A percentile compares a stretch with the other conserved stretches of the same genome.
phyloP scores from a whole-genome alignment of 176 grass and related monocot species.

The Chrysopogon serrulatus region DNA sequence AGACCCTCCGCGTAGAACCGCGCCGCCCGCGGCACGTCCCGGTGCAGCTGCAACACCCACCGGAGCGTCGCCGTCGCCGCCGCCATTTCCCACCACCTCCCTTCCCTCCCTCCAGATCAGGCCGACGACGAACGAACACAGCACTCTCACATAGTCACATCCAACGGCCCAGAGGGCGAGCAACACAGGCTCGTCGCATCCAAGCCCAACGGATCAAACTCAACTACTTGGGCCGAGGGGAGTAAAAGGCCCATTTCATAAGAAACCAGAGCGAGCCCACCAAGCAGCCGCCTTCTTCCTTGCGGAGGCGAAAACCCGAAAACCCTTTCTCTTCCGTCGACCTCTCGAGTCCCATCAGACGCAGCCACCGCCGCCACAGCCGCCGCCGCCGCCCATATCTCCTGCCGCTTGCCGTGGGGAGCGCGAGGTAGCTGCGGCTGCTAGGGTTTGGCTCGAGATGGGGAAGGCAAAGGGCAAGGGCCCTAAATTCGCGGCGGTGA shows the following conservation, averaged over 20 bases:
- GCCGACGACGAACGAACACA: neutral
- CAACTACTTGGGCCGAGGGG: neutral
- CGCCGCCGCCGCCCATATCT: neutral
- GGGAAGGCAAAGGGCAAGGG: constrained; percentile 66
- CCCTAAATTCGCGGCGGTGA: constrained; percentile 66
- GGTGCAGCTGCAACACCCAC: constrained; percentile 83
- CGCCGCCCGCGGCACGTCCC: constrained; percentile 74
- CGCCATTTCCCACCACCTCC: constrained; percentile 24
- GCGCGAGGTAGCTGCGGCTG: neutral
- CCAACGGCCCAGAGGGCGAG: neutral
- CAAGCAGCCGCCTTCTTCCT: neutral
- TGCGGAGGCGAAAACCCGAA: neutral
- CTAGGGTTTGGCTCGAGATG: constrained; percentile 23
- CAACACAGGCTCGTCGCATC: neutral
- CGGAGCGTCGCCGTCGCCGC: constrained; percentile 36
- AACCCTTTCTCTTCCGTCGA: neutral
- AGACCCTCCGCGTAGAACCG: constrained; percentile 77
- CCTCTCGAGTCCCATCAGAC: neutral
- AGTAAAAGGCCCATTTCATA: neutral
- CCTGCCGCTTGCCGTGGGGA: neutral
- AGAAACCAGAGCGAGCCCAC: neutral
- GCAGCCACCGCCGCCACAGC: neutral
- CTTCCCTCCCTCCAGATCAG: neutral
- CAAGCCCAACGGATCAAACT: neutral
- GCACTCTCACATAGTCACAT: too few species aligned